These are phyloP conservation scores for Xylariales sp. DNA, from an alignment of 2,329 filamentous ascomycete species.

Conservation along the genomic window DNA sequence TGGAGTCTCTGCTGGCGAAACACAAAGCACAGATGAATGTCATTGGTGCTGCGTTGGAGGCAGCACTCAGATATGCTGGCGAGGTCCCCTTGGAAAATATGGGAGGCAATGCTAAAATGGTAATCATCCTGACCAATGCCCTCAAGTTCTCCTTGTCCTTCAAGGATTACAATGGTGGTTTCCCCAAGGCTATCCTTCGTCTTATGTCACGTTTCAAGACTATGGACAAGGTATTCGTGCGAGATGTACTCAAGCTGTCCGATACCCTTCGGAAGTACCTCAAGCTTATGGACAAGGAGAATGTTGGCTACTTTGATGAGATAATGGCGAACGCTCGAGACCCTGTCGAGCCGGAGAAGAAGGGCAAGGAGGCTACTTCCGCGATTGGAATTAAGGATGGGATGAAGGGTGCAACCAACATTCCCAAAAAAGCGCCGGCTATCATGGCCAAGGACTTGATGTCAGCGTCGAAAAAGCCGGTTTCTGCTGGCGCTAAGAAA, in stretches of 20 bases:
- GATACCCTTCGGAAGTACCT: constrained; percentile 63
- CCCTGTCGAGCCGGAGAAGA: constrained; percentile 13
- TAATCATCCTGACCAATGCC: constrained; percentile 49
- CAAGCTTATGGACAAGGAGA: constrained; percentile 55
- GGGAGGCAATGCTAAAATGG: constrained; percentile 52
- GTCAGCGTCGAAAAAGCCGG: constrained; percentile 10
- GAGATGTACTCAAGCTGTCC: constrained; percentile 62
- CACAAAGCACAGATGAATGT: constrained; percentile 42
- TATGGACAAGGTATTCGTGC: constrained; percentile 51
- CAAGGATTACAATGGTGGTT: constrained; percentile 46
- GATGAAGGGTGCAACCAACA: neutral
- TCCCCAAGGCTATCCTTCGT: constrained; percentile 52
- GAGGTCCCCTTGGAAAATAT: constrained; percentile 53
- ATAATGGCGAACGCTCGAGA: constrained; percentile 26
- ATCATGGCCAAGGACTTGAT: constrained; percentile 10
- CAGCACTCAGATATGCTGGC: constrained; percentile 50
- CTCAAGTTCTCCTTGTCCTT: constrained; percentile 50
- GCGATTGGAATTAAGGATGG: neutral
- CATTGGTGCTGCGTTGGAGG: constrained; percentile 47
- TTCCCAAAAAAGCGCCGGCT: constrained; percentile 4
- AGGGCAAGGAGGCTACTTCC: neutral
- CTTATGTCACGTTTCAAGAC: constrained; percentile 60
- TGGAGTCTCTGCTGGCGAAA: constrained; percentile 21
- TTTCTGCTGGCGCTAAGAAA: constrained; percentile 2
- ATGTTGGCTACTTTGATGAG: constrained; percentile 39